These are phyloP conservation scores for Nelumbo lutea DNA, from an alignment of 164 flowering plant species.

Conservation along the genomic window DNA sequence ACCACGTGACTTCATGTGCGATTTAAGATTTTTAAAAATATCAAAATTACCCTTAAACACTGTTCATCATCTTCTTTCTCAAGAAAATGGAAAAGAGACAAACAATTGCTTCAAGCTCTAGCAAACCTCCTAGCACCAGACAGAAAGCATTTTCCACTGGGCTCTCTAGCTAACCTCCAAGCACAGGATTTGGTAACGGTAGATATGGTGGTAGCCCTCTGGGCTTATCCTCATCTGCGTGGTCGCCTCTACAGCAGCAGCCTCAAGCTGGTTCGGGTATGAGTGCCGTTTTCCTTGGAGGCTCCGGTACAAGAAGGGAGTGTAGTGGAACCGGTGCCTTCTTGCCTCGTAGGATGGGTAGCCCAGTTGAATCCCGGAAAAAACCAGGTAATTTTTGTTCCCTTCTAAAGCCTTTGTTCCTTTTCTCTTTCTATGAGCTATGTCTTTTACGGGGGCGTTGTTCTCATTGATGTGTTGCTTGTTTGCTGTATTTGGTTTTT, in stretches of 20 bases:
- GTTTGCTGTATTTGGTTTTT: background rate
- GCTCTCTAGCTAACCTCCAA: too few species aligned
- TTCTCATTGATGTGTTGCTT: background rate
- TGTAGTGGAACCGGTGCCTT: constrained; percentile 67
- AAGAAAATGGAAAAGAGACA: too few species aligned
- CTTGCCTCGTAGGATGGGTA: constrained; percentile 43
- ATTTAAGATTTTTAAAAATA: too few species aligned
- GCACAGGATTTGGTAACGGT: background rate
- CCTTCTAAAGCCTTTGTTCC: background rate
- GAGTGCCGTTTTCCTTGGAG: constrained; percentile 51
- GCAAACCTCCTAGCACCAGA: too few species aligned
- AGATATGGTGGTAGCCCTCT: constrained; percentile 18
- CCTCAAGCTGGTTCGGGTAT: constrained; percentile 38
- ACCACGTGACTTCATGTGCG: too few species aligned
- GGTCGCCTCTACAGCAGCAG: constrained; percentile 53
- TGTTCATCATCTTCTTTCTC: too few species aligned
- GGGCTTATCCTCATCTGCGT: constrained; percentile 46
- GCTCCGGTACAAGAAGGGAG: constrained; percentile 32
- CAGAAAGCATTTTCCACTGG: too few species aligned
- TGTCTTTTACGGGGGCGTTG: background rate
- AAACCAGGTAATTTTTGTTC: constrained; percentile 35
- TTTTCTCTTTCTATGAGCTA: background rate
- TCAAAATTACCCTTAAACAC: too few species aligned
- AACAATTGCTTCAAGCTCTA: too few species aligned
- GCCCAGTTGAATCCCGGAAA: constrained; percentile 34